A percentile compares a stretch with the other conserved stretches of the same genome.
Evolutionary conservation across 75 land plant genomes (phyloP).

Genomic region (Cryptomeria japonica): DNA sequence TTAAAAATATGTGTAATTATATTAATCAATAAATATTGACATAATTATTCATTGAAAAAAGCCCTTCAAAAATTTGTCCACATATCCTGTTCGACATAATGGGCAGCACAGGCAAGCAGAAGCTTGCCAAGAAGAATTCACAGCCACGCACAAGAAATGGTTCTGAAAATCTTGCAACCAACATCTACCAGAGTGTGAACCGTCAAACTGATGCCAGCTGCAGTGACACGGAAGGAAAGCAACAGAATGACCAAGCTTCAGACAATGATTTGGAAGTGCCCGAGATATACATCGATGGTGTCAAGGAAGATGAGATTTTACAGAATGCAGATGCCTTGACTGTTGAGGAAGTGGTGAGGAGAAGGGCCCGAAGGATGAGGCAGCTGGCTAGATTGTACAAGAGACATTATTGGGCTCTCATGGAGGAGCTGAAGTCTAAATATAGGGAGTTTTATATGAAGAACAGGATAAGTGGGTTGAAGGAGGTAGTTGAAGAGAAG

Average conservation of each 20-base stretch:
- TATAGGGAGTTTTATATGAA: conserved; percentile 70
- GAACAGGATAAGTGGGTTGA: conserved; percentile 68
- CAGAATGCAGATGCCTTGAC: conserved; percentile 25
- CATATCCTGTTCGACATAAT: not conserved
- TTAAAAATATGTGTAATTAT: too few relatives aligned
- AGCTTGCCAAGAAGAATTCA: not conserved
- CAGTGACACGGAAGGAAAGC: conserved; percentile 12
- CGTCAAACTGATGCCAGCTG: conserved; percentile 6
- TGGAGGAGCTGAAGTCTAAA: conserved; percentile 63
- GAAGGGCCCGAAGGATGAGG: conserved; percentile 43
- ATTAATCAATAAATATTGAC: too few relatives aligned
- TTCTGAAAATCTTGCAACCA: not conserved
- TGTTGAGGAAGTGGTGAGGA: conserved; percentile 43
- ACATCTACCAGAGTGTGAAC: not conserved
- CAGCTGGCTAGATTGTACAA: conserved; percentile 55
- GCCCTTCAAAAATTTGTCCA: not conserved
- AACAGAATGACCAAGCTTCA: conserved; percentile 9
- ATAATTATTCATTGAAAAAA: too few relatives aligned
- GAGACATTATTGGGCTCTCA: conserved; percentile 67
- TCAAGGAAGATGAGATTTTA: conserved; percentile 26
- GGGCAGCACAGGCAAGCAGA: conserved; percentile 10
- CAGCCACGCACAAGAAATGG: not conserved
- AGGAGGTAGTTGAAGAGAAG: conserved; percentile 29
- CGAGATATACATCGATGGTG: conserved; percentile 19
- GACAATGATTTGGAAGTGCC: conserved; percentile 22